Percentiles rank a stretch among this genome's conserved stretches.
These are phyloP conservation scores for Funneliformis geosporum DNA, from an alignment of 192 early-diverging fungal species.

Conservation along the genomic window DNA sequence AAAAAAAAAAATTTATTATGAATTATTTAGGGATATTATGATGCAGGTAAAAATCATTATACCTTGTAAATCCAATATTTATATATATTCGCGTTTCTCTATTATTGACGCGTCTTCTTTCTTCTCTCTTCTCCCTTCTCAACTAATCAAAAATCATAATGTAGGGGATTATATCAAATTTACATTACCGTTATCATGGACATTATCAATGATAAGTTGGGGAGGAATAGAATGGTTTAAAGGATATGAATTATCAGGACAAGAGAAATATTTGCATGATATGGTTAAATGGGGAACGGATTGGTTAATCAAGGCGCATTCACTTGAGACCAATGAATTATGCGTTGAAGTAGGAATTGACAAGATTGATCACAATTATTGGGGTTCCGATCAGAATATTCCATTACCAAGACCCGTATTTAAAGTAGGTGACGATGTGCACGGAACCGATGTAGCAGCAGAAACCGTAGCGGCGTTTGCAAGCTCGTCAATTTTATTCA, in stretches of 20 bases:
- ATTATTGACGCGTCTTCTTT: background rate
- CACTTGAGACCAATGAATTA: conserved; percentile 47
- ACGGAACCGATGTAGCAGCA: conserved; percentile 60
- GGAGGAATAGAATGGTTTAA: conserved; percentile 58
- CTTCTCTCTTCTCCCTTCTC: background rate
- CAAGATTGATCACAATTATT: conserved; percentile 57
- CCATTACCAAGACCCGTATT: conserved; percentile 53
- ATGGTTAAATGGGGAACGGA: conserved; percentile 63
- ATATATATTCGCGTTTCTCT: background rate
- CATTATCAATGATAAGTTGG: conserved; percentile 50
- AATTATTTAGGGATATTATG: conserved; percentile 41
- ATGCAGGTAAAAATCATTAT: conserved; percentile 33
- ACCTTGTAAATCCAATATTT: background rate
- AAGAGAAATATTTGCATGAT: conserved; percentile 46
- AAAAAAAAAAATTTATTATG: background rate
- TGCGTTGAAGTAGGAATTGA: conserved; percentile 51
- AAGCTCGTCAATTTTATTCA: conserved; percentile 54
- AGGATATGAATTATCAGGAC: conserved; percentile 51
- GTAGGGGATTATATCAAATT: conserved; percentile 62
- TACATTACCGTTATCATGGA: conserved; percentile 55
- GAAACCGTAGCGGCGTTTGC: conserved; percentile 58
- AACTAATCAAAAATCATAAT: too few relatives aligned
- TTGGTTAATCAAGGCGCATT: conserved; percentile 62
- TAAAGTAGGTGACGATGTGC: conserved; percentile 41
- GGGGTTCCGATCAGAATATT: conserved; percentile 55